Base-by-base conservation (phyloP, 345 rosid genomes). In the Durio zibethinus region DNA sequence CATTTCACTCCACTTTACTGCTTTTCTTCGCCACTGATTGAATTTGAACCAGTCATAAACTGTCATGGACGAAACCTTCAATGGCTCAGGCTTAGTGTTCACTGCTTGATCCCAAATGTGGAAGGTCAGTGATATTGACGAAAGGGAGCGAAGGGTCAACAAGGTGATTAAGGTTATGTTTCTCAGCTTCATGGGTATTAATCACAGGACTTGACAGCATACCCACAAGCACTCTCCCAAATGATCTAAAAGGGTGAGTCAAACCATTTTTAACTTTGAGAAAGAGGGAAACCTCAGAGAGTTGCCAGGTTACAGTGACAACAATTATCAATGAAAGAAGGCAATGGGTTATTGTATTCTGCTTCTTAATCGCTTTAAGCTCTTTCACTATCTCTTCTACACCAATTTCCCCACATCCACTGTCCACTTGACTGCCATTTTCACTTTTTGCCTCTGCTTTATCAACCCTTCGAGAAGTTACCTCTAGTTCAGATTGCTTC, bases 261-360 rank as follows among this genome's bases (percentile, higher is more conserved):
- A 95, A 11, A 23, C 89, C 84, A 11, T 95, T 78, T 75, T 86
- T 90, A 59, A 92, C 74, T 76, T 81, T 84, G 85, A 89, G 74
- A 75, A 93, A 69, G 64, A 95, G 82, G 0, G 94, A 85, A 77
- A 88, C 86, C 79, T 95, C 92, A 2, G 99, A 93, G 38, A 90
- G 68, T 80, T 93, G 98, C 97, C 99, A 95, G 11, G 86, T 70
- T 20, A 89, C 35, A 5, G 97, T 90, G 35, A 95, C 83, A 38
- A 88, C 83, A 75, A 93, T 90, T 91, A 89, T 64, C 73, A 73
- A 83, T 5, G 97, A 90, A 47, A 95, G 86, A 7, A 95, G 90
- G 76, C 91, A 79, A 74, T 95, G 97, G 0, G 98, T 93, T 10
- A 87, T 61, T 8, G 71, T 64, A 78, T 93, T 94, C 88, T 94